Base-by-base conservation (phyloP, 1,284 basidiomycete genomes). In the Trametes polyzona region DNA sequence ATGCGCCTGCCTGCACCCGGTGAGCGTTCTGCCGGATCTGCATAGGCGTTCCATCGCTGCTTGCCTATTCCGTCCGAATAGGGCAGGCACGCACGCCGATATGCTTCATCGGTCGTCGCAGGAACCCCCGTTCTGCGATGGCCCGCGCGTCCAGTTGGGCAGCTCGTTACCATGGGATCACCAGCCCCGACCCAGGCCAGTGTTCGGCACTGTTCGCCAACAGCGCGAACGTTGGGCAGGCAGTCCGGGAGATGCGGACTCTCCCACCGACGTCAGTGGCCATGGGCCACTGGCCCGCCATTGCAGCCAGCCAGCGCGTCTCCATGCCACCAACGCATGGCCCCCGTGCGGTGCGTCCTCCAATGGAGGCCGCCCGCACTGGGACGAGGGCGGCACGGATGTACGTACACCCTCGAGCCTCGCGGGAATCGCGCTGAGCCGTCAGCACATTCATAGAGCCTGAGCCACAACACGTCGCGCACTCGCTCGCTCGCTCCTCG, bases 321-420 rank as follows among this genome's bases (percentile, higher is more conserved):
- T 35, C 62, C 59, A 63, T 61, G 62, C 58, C 57, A 63, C 61
- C 56, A 47, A 43, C 54, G 52, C 56, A 55, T 57, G 62, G 51
- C 58, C 39, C 40, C 47, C 56, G 29, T 51, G 41, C 39, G 35
- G 56, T 47, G 40, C 53, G 52, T 58, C 50, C 50, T 53, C 56
- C 51, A 43, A 53, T 43, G 30, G 30, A 42, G 16, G n/a, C 17
- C 17, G 24, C 9, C 36, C 32, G 33, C 27, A 17, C 40, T 44
- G 33, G 39, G 30, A 48, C 36, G 44, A 36, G 49, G 37, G 57
- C 50, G 52, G 30, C 48, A 39, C 21, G 36, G 39, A 36, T 21
- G 55, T 52, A 55, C 49, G 55, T 47, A 54, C 23, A 36, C 6
- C 40, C 19, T 47, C 36, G 52, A 57, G 42, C 52, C 58, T 57